Conservation (phyloP, 768 basidiomycete species). For the Hericium alpestre region DNA sequence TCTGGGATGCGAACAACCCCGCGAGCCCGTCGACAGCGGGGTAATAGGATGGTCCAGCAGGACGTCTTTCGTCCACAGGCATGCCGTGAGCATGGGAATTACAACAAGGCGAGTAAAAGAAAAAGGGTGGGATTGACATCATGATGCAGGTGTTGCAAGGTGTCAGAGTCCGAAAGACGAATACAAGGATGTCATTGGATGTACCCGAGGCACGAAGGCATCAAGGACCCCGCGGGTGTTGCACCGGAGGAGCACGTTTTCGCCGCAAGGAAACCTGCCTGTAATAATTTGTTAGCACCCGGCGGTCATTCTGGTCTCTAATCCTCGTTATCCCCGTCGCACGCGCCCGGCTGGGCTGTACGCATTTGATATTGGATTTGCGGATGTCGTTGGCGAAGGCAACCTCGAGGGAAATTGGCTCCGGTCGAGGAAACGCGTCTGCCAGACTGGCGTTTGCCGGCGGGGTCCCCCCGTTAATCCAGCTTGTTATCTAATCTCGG, state of each 20-base stretch:
- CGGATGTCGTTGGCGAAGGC: too few species aligned
- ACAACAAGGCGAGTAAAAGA: conserved; percentile 1
- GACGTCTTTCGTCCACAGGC: background rate
- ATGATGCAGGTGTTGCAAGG: conserved; percentile 2
- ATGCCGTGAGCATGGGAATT: conserved; percentile 8
- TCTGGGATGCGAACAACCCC: too few species aligned
- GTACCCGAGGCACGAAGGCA: background rate
- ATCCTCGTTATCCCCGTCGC: background rate
- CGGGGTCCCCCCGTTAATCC: too few species aligned
- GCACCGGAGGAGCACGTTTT: background rate
- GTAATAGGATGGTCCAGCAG: background rate
- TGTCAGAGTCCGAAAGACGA: background rate
- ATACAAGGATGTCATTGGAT: background rate
- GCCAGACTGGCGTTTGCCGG: too few species aligned
- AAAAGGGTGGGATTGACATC: conserved; percentile 4
- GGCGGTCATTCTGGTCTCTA: background rate
- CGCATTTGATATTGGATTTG: too few species aligned
- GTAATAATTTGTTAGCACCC: background rate
- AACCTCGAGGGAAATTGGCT: too few species aligned
- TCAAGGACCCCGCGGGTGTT: background rate
- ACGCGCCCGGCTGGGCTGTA: too few species aligned
- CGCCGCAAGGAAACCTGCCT: background rate
- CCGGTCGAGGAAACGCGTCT: too few species aligned
- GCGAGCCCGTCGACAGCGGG: too few species aligned
- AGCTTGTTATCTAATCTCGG: too few species aligned